Evolutionary conservation across 148 eudicot species (phyloP).

Genomic region (Camellia sinensis): DNA sequence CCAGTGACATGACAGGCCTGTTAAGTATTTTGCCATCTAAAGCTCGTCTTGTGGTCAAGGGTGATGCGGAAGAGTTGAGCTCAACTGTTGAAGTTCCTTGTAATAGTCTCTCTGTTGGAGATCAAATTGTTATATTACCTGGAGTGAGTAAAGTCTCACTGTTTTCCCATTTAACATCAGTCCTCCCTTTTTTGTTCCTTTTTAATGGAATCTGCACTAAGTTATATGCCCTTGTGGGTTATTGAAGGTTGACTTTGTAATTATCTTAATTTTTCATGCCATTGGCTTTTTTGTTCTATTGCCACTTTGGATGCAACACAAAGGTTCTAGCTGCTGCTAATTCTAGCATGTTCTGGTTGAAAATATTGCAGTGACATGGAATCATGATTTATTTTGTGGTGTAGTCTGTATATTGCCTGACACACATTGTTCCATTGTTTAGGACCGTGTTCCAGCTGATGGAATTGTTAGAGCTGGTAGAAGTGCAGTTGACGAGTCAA

Average conservation of each 20-base stretch:
- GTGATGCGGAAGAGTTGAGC: slow-evolving; percentile 43
- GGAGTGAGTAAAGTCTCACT: slow-evolving; percentile 60
- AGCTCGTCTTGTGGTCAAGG: slow-evolving; percentile 83
- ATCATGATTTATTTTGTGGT: neutral
- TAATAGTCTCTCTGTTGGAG: slow-evolving; percentile 82
- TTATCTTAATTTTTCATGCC: neutral
- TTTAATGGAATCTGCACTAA: neutral
- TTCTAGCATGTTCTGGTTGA: neutral
- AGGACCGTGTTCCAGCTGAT: slow-evolving; percentile 98
- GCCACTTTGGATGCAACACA: neutral
- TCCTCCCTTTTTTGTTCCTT: neutral
- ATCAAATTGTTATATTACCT: slow-evolving; percentile 85
- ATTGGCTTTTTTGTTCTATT: neutral
- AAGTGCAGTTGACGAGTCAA: slow-evolving; percentile 95
- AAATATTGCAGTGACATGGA: neutral
- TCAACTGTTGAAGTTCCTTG: slow-evolving; percentile 90
- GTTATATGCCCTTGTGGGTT: neutral
- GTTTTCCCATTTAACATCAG: neutral
- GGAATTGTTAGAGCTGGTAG: slow-evolving; percentile 89
- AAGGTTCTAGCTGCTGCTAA: neutral
- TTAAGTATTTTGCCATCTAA: slow-evolving; percentile 79
- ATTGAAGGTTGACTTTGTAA: slow-evolving; percentile 9
- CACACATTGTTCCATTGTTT: slow-evolving; percentile 23
- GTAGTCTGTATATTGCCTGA: neutral
- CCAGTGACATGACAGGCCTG: slow-evolving; percentile 94